phyloP scores from a whole-genome alignment of 768 basidiomycete species.

The Gelatoporia subvermispora region DNA sequence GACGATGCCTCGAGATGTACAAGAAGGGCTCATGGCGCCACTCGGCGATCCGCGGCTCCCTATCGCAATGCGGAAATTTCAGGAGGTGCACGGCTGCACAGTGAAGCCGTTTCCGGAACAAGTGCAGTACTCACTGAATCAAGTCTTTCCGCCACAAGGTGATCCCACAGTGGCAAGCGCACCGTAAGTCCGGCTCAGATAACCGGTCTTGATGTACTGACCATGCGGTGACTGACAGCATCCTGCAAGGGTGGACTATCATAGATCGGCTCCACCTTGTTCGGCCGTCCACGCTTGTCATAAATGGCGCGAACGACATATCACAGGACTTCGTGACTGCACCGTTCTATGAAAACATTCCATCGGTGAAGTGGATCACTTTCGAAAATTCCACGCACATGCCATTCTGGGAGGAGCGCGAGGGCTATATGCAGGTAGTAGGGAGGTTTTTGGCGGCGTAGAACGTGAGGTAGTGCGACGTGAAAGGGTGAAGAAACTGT shows the following conservation, averaged over 20 bases:
- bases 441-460: no score
- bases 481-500: no score
- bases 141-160: conserved; percentile 24
- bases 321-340: conserved; percentile 21
- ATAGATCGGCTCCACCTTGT: conserved; percentile 21
- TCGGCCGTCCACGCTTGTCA: conserved; percentile 20
- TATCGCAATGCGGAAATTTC: conserved; percentile 35
- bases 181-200: conserved; percentile 7
- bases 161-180: conserved; percentile 41
- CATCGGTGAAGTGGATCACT: conserved; percentile 24
- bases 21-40: conserved; percentile 36
- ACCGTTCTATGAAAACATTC: conserved; percentile 20
- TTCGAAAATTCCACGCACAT: conserved; percentile 25
- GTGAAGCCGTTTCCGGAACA: conserved; percentile 39
- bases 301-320: conserved; percentile 24
- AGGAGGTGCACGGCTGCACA: conserved; percentile 37
- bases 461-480: no score
- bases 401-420: conserved; percentile 25
- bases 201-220: neutral
- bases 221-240: conserved; percentile 6
- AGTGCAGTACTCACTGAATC: conserved; percentile 28
- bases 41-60: conserved; percentile 39
- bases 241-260: conserved; percentile 22
- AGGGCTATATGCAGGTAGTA: conserved; percentile 20
- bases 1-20: conserved; percentile 34